Conservation (phyloP, 768 basidiomycete genomes). For the Kwoniella europaea region DNA sequence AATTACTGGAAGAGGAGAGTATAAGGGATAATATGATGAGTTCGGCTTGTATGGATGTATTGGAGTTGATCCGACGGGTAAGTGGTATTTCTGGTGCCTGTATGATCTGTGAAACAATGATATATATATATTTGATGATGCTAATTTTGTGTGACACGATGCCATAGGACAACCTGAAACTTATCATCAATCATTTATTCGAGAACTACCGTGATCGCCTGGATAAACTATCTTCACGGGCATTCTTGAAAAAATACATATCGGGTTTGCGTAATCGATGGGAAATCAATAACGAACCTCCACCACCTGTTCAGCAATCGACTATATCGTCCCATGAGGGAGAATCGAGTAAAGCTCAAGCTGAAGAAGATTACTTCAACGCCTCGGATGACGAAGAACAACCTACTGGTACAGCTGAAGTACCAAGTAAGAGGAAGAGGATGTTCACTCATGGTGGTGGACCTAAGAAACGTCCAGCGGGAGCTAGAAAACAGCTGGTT, state of each 20-base stretch:
- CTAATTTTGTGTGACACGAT: background rate
- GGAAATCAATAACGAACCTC: slow-evolving; percentile 85
- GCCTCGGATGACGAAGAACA: slow-evolving; percentile 74
- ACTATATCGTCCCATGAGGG: slow-evolving; percentile 20
- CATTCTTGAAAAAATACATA: slow-evolving; percentile 66
- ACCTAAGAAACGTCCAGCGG: slow-evolving; percentile 52
- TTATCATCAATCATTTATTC: slow-evolving; percentile 82
- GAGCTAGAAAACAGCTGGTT: slow-evolving; percentile 60
- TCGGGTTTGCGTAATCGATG: slow-evolving; percentile 60
- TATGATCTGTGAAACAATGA: background rate
- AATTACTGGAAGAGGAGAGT: slow-evolving; percentile 81
- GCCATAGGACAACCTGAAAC: slow-evolving; percentile 81
- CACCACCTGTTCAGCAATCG: slow-evolving; percentile 40
- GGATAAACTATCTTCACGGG: slow-evolving; percentile 68
- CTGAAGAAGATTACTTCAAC: slow-evolving; percentile 93
- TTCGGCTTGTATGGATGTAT: slow-evolving; percentile 93
- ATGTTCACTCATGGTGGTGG: slow-evolving; percentile 61
- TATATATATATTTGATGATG: background rate
- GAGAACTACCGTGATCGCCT: slow-evolving; percentile 72
- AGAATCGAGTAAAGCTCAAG: slow-evolving; percentile 32
- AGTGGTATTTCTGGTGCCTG: slow-evolving; percentile 39
- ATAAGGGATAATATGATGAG: slow-evolving; percentile 87
- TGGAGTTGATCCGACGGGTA: slow-evolving; percentile 87
- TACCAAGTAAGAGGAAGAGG: slow-evolving; percentile 52
- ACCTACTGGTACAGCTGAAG: slow-evolving; percentile 1